A percentile compares a stretch with the other conserved stretches of the same genome.
These are phyloP conservation scores for Nakazawaea pomicola DNA, from an alignment of 805 yeast species.

Conservation along the genomic window DNA sequence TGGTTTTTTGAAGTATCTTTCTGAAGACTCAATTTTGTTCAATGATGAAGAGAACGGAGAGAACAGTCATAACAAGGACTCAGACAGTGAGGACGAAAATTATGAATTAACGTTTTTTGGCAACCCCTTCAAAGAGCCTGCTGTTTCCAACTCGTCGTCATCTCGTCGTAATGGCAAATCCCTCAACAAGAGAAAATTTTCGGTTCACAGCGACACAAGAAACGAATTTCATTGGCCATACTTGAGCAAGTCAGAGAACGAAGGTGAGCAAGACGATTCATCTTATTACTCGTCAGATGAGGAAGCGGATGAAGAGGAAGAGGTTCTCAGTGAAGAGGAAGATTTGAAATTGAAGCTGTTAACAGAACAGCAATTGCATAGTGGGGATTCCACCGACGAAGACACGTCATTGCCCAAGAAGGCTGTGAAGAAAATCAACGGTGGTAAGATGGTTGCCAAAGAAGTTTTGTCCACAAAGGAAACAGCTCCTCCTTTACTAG, in stretches of 20 bases:
- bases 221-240: slow-evolving; percentile 11
- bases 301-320: slow-evolving; percentile 20
- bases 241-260: slow-evolving; percentile 2
- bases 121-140: slow-evolving; percentile 6
- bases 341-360: slow-evolving; percentile 10
- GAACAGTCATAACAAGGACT: slow-evolving; percentile 17
- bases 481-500: slow-evolving; percentile 85
- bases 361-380: slow-evolving; percentile 23
- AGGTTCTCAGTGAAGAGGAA: slow-evolving; percentile 23
- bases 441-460: slow-evolving; percentile 81
- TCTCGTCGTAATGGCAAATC: slow-evolving; percentile 1
- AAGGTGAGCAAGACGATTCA: slow-evolving; percentile 20
- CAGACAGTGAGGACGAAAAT: slow-evolving; percentile 21
- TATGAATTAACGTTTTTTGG: slow-evolving; percentile 15
- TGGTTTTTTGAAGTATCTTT: slow-evolving; percentile 12
- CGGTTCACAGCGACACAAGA: slow-evolving; percentile 6
- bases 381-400: slow-evolving; percentile 93
- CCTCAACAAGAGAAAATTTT: slow-evolving; percentile 6
- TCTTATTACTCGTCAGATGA: slow-evolving; percentile 13
- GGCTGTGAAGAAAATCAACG: slow-evolving; percentile 41
- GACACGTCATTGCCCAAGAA: slow-evolving; percentile 79
- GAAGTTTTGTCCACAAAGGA: slow-evolving; percentile 89
- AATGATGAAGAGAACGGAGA: slow-evolving; percentile 12
- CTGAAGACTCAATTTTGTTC: slow-evolving; percentile 11
- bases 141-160: neutral